Conservation (phyloP, 1,284 basidiomycete genomes). For the Leccinum angustisporum region DNA sequence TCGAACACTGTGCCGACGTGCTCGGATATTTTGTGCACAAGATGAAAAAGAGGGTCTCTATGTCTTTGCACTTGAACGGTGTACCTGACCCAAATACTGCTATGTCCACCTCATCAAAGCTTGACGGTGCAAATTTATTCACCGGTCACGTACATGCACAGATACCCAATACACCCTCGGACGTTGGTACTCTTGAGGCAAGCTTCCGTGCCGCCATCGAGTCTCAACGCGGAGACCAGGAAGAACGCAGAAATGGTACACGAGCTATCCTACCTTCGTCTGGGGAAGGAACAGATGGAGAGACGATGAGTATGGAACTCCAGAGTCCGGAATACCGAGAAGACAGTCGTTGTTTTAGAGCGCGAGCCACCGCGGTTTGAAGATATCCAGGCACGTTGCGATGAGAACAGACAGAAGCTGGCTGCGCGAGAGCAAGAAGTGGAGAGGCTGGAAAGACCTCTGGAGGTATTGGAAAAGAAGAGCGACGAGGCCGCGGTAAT, state of each 20-base stretch:
- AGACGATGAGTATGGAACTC: constrained; percentile 60
- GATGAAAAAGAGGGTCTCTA: constrained; percentile 58
- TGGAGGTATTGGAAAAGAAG: constrained; percentile 47
- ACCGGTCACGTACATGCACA: constrained; percentile 71
- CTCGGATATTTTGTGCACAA: constrained; percentile 67
- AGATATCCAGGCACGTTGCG: constrained; percentile 50
- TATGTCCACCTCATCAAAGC: constrained; percentile 50
- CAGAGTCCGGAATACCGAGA: constrained; percentile 52
- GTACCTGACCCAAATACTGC: constrained; percentile 38
- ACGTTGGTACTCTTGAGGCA: constrained; percentile 51
- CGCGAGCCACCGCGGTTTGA: constrained; percentile 62
- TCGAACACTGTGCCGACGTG: constrained; percentile 78
- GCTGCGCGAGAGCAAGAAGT: constrained; percentile 44
- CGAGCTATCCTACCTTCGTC: constrained; percentile 55
- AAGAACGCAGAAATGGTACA: constrained; percentile 59
- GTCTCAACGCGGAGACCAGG: constrained; percentile 56
- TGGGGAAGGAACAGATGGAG: constrained; percentile 67
- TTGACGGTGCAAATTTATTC: constrained; percentile 81
- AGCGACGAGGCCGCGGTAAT: constrained; percentile 44
- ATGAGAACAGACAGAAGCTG: constrained; percentile 48
- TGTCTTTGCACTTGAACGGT: constrained; percentile 45
- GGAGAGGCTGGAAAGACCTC: constrained; percentile 43
- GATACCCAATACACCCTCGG: constrained; percentile 40
- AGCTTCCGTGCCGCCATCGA: constrained; percentile 59
- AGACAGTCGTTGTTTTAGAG: constrained; percentile 59